These are phyloP conservation scores for Botrytis aclada DNA, from an alignment of 2,329 filamentous ascomycete genomes.

Conservation along the genomic window DNA sequence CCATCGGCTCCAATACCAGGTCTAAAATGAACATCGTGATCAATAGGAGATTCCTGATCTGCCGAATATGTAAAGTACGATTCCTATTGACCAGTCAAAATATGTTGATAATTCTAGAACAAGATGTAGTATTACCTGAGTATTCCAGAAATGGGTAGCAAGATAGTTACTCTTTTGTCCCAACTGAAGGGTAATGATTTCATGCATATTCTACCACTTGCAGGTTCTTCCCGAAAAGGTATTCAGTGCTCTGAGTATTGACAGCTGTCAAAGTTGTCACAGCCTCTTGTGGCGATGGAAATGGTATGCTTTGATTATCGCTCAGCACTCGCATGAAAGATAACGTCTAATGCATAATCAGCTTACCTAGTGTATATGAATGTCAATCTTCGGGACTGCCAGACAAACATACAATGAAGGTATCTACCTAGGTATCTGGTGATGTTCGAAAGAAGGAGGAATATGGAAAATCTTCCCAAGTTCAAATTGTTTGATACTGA, in stretches of 20 bases:
- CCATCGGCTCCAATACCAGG: constrained; percentile 79
- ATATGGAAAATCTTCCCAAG: not conserved
- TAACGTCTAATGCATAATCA: not conserved
- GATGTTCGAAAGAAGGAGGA: not conserved
- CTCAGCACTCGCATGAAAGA: constrained; percentile 15
- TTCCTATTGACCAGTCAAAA: constrained; percentile 57
- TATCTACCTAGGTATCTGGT: not conserved
- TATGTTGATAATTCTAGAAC: too few relatives aligned
- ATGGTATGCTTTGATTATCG: not conserved
- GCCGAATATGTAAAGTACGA: constrained; percentile 90
- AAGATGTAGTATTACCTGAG: constrained; percentile 57
- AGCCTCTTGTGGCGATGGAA: not conserved
- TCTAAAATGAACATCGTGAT: constrained; percentile 87
- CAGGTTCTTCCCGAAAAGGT: not conserved
- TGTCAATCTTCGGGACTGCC: not conserved
- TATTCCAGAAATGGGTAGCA: constrained; percentile 96
- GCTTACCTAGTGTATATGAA: not conserved
- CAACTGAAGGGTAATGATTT: constrained; percentile 91
- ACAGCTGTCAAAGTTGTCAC: not conserved
- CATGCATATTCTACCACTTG: constrained; percentile 63
- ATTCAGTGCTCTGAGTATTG: not conserved
- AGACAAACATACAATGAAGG: not conserved
- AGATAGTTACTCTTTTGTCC: constrained; percentile 91
- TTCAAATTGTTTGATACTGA: constrained; percentile 13
- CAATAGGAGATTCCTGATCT: constrained; percentile 63